Conservation (phyloP, 805 yeast genomes). For the Starmerella vitae region DNA sequence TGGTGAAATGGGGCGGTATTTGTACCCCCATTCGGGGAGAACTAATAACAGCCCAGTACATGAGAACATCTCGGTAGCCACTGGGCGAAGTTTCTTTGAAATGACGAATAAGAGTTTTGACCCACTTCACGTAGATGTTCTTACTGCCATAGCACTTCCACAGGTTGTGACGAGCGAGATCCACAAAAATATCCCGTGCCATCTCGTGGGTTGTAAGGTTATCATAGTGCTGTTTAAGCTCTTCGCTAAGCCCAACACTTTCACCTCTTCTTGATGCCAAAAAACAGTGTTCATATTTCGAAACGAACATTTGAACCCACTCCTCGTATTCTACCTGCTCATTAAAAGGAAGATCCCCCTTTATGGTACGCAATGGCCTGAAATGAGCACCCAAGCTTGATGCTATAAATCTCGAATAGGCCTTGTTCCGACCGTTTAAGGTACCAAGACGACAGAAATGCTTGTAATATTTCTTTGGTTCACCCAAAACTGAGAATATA, state of each 20-base stretch:
- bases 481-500: not conserved
- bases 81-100: no score
- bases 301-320: not conserved
- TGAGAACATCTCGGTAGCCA: not conserved
- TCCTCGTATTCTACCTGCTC: not conserved
- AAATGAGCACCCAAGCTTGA: not conserved
- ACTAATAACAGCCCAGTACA: not conserved
- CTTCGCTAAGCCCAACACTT: slow-evolving; percentile 2
- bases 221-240: not conserved
- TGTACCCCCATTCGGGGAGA: not conserved
- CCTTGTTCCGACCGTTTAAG: not conserved
- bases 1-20: not conserved
- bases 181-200: slow-evolving; percentile 13
- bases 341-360: not conserved
- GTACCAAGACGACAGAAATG: not conserved
- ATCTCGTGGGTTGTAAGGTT: slow-evolving; percentile 7
- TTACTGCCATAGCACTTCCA: not conserved
- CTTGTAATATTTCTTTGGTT: not conserved
- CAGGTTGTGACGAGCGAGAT: slow-evolving; percentile 1
- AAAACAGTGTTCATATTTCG: not conserved
- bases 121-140: not conserved
- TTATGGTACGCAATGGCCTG: not conserved
- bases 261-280: not conserved
- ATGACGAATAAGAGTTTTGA: no score
- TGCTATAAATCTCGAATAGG: not conserved